phyloP scores from a whole-genome alignment of 495 filamentous ascomycete genomes.

The Hypoxylon intermedium region DNA sequence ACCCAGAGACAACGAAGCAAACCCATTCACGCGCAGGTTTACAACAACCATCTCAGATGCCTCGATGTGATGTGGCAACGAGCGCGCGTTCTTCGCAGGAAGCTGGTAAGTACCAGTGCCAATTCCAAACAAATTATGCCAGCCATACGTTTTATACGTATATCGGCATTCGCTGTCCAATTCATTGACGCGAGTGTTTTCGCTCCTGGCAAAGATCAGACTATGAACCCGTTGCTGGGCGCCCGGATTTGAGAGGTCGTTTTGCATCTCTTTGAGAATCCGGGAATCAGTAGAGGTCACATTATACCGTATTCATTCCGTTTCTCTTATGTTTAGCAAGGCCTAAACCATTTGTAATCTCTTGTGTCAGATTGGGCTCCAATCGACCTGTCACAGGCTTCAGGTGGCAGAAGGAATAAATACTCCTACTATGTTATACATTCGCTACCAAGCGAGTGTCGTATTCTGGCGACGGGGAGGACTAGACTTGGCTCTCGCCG shows the following conservation, averaged over 20 bases:
- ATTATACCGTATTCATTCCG: conserved; percentile 40
- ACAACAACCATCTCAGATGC: background rate
- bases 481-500: conserved; percentile 9
- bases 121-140: conserved; percentile 31
- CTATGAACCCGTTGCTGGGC: conserved; percentile 56
- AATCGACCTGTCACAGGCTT: conserved; percentile 15
- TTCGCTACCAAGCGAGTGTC: conserved; percentile 3
- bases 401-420: conserved; percentile 24
- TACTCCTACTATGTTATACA: conserved; percentile 18
- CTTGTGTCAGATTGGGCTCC: conserved; percentile 27
- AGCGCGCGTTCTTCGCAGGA: background rate
- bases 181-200: conserved; percentile 49
- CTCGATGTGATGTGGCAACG: background rate
- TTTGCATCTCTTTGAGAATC: conserved; percentile 52
- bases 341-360: conserved; percentile 5
- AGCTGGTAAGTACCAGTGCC: conserved; percentile 9
- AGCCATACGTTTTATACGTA: conserved; percentile 44
- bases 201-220: conserved; percentile 52
- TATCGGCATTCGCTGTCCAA: conserved; percentile 47
- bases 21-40: background rate
- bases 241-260: conserved; percentile 57
- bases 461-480: conserved; percentile 16
- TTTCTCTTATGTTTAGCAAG: conserved; percentile 16
- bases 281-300: conserved; percentile 61
- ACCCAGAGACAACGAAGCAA: background rate